Evolutionary conservation across 2,329 filamentous ascomycete species (phyloP), one percentile per base, ranked within the genome.

Genomic region (Capronia epimyces): DNA sequence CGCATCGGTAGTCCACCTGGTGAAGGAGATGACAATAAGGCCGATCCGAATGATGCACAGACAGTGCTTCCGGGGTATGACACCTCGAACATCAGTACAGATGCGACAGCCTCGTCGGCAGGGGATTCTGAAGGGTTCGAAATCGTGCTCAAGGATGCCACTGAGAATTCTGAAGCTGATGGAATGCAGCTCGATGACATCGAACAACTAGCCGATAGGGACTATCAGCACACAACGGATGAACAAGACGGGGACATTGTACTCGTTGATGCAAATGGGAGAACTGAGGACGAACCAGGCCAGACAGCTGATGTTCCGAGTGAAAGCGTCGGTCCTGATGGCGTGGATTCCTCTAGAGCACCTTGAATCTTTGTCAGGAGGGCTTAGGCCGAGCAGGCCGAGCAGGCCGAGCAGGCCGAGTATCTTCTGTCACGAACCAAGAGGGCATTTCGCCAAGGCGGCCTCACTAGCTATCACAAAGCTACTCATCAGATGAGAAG

Each of bases 1-100:
- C 64, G 62, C 2, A 65, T 73, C 43, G 54, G 50, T 12, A 60
- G 56, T 40, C 57, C 53, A 20, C 53, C 52, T 3, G 43, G 34
- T 8, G 49, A 50, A 2, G 46, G 54, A 13, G 31, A 45, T 20
- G 27, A n/a, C 21, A 16, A 37, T 12, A 49, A 54, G 3, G 48
- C 50, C 21, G 55, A 46, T 36, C 50, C 53, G 36, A 47, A 61
- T 50, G 53, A 56, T 52, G 49, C 57, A 20, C 49, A 61, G 48
- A 49, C 25, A 20, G 46, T 55, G 13, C 40, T 58, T 15, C 53
- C 50, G 7, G 58, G 60, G 24, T 13, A 40, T 6, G 18, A 41
- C 25, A 10, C 20, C 20, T n/a, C 39, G 27, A 9, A 36, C 3
- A 37, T 16, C 2, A 21, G 40, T 15, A 37, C 32, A 27, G 10